Percentiles rank a stretch among this genome's conserved stretches.
These are phyloP conservation scores for Hypocreales sp. DNA, from an alignment of 2,329 filamentous ascomycete genomes.

Conservation along the genomic window DNA sequence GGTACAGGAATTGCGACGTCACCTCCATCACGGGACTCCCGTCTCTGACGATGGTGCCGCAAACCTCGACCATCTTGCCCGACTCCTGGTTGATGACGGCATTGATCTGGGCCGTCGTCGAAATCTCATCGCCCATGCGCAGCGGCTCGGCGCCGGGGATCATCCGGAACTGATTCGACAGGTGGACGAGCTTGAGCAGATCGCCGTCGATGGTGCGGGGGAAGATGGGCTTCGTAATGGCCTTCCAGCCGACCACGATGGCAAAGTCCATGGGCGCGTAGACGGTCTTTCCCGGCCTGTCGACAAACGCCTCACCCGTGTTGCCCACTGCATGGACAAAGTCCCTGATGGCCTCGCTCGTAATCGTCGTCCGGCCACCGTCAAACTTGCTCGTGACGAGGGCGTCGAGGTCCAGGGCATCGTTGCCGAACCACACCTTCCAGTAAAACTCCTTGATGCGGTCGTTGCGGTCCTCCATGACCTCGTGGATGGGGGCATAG, in stretches of 20 bases:
- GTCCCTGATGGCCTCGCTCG: constrained; percentile 86
- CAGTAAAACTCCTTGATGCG: constrained; percentile 99
- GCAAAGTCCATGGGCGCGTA: constrained; percentile 98
- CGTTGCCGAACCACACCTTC: constrained; percentile 89
- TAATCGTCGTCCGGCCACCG: constrained; percentile 76
- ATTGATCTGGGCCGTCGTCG: constrained; percentile 91
- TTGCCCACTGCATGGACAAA: constrained; percentile 99
- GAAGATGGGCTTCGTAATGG: constrained; percentile 98
- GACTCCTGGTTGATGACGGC: constrained; percentile 96
- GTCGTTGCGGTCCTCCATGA: constrained; percentile 93
- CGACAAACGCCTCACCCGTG: constrained; percentile 92
- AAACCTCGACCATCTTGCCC: constrained; percentile 99
- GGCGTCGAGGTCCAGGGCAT: constrained; percentile 68
- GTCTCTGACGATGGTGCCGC: constrained; percentile 80
- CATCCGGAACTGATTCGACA: constrained; percentile 98
- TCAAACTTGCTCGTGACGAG: constrained; percentile 79
- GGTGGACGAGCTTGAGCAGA: constrained; percentile 84
- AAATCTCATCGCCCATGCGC: constrained; percentile 86
- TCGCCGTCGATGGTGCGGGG: constrained; percentile 92
- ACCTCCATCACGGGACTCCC: constrained; percentile 91
- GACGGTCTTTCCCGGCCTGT: constrained; percentile 84
- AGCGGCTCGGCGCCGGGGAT: constrained; percentile 85
- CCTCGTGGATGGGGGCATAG: constrained; percentile 92
- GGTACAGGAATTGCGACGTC: constrained; percentile 94
- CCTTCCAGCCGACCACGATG: constrained; percentile 97